Conservation (phyloP, 2,329 filamentous ascomycete species). For the Sporothrix pseudoabietina region DNA sequence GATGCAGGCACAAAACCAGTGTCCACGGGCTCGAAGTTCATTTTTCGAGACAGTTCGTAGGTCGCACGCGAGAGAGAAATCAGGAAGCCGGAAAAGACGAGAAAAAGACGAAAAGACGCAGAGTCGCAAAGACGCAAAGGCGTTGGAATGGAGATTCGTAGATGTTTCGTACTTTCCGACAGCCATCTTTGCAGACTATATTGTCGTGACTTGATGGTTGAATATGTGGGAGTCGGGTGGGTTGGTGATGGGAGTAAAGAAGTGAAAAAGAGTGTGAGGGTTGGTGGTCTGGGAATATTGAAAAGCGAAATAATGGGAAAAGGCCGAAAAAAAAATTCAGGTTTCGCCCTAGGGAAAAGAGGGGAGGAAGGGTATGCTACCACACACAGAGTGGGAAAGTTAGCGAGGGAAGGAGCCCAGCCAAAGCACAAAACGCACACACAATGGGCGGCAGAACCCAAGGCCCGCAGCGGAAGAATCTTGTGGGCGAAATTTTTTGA, state of each 20-base stretch:
- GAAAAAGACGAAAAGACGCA: slow-evolving; percentile 10
- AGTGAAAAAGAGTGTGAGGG: slow-evolving; percentile 32
- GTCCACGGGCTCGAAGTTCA: neutral
- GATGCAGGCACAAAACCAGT: neutral
- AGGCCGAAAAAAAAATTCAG: slow-evolving; percentile 29
- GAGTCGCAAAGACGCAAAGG: neutral
- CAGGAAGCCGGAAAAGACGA: neutral
- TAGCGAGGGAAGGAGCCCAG: neutral
- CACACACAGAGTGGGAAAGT: slow-evolving; percentile 3
- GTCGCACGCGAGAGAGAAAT: slow-evolving; percentile 17
- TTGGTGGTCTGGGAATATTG: slow-evolving; percentile 28
- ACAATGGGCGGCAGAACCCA: slow-evolving; percentile 9
- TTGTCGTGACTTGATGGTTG: slow-evolving; percentile 48
- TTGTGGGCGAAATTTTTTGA: slow-evolving; percentile 41
- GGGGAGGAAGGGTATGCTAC: slow-evolving; percentile 30
- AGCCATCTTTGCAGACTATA: slow-evolving; percentile 59
- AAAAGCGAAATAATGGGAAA: slow-evolving; percentile 21
- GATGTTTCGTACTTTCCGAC: slow-evolving; percentile 55
- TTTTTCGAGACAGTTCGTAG: neutral
- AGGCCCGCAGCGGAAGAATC: slow-evolving; percentile 13
- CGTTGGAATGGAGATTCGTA: neutral
- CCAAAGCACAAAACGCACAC: slow-evolving; percentile 31
- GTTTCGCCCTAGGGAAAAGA: slow-evolving; percentile 29
- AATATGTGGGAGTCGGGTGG: slow-evolving; percentile 35
- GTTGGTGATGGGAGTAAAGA: slow-evolving; percentile 41